Base-by-base conservation (phyloP, 768 basidiomycete genomes). In the Lactarius vividus region DNA sequence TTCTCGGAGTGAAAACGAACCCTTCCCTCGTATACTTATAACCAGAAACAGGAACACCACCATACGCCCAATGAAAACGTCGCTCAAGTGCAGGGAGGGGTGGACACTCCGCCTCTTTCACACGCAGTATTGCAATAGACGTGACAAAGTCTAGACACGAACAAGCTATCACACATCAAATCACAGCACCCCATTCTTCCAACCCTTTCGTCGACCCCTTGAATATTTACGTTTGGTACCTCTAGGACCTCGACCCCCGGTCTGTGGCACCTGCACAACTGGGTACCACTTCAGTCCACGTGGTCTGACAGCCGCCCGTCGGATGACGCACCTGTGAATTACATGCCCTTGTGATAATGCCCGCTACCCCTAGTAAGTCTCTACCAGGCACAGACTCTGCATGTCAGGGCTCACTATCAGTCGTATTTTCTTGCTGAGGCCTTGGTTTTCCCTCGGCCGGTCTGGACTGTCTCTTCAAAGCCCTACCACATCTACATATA, bases 131-230 rank as follows among this genome's bases (percentile, higher is more conserved):
- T 49, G 26, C 26, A 35, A 49, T 46, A n/a, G 61, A 56, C 26
- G 31, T 26, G 18, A 33, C 31, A 59, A 46, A 26, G 28, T 33
- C 37, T 10, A 18, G 37, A 33, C 49, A 52, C 49, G 40, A 54
- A 31, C 33, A 31, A 23, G n/a, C 20, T 20, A 37, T 11, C 31
- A 31, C 31, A 15, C 20, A 65, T 55, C 42, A 54, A 57, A 33
- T 42, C 23, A 31, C 40, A 39, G 4, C 1, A 46, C 39, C 66
- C 57, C 33, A 26, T 63, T 59, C 49, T 55, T 58, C 44, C 53
- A 26, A 39, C 61, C 56, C 60, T 66, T 62, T 57, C 37, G 60
- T 57, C 55, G 26, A 26, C 10, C 55, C 20, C 20, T 23, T 52
- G 55, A 39, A 8, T 46, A 26, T 59, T 63, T 35, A 53, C 40